A percentile compares a stretch with the other conserved stretches of the same genome.
These are phyloP conservation scores for Dalechampia spathulata DNA, from an alignment of 441 rosid species.

Conservation along the genomic window DNA sequence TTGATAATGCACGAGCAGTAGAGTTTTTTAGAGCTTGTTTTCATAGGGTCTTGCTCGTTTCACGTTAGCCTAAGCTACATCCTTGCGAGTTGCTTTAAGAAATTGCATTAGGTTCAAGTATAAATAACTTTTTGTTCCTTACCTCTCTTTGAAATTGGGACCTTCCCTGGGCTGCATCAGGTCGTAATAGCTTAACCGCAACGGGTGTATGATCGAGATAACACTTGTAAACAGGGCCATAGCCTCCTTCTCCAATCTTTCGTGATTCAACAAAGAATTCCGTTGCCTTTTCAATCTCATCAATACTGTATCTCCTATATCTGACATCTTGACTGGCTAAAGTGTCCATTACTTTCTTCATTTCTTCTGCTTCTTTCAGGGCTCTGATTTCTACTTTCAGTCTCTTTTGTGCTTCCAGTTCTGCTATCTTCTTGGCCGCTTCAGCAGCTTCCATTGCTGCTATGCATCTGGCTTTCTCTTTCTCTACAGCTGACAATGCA, in stretches of 20 bases:
- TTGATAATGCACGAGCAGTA: no score
- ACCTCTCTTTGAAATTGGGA: conserved; percentile 29
- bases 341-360: conserved; percentile 25
- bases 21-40: no score
- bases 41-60: no score
- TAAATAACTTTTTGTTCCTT: not conserved
- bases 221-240: conserved; percentile 35
- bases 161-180: conserved; percentile 32
- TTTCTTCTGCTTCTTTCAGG: conserved; percentile 32
- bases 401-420: conserved; percentile 35
- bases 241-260: conserved; percentile 33
- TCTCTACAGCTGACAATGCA: conserved; percentile 26
- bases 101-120: not conserved
- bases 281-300: conserved; percentile 28
- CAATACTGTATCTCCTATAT: conserved; percentile 25
- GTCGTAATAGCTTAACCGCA: conserved; percentile 31
- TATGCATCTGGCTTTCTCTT: conserved; percentile 32
- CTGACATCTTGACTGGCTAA: conserved; percentile 17
- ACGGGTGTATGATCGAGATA: conserved; percentile 27
- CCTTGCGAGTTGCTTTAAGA: not conserved
- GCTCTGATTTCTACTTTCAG: conserved; percentile 27
- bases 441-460: conserved; percentile 39
- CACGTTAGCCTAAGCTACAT: no score
- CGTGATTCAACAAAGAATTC: conserved; percentile 10
- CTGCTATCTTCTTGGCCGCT: conserved; percentile 31